Base-by-base conservation (phyloP, 1,284 basidiomycete species). In the Clitocybe nebularis region DNA sequence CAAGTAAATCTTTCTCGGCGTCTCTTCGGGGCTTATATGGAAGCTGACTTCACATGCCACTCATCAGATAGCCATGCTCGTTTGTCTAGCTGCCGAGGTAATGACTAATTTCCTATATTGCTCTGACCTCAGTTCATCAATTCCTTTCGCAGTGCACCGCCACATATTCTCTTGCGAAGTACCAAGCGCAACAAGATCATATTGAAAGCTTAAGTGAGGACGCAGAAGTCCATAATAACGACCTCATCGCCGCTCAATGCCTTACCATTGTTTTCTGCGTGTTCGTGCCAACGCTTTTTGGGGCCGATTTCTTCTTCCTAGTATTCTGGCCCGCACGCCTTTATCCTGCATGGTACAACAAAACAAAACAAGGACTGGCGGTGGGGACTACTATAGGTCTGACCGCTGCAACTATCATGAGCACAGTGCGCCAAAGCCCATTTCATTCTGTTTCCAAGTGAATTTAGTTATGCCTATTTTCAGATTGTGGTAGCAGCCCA, bases 231-330 rank as follows among this genome's bases (percentile, higher is more conserved):
- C 51, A 61, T 48, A 60, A 62, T 39, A 53, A 61, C 39, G 57
- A 57, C 42, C 40, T 63, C 43, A 55, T 61, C 41, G 55, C 51
- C 20, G 52, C 60, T 1, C 50, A 56, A 19, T 50, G 54, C n/a
- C 21, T 58, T 16, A 60, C 59, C 17, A 64, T 64, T 43, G 53
- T 63, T 3, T 62, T 62, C 42, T 58, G 58, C 28, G 59, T 62
- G 2, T 41, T 64, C 13, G 62, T 64, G 7, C 60, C 64, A 1
- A 62, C 60, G 1, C 16, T 64, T 2, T 64, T 63, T 40, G 61
- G 63, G 9, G 55, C 61, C 8, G 64, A 66, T 32, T 60, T 60
- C 29, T 64, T 64, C 50, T 60, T 66, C 43, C 54, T 66, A 1
- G 37, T 63, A 1, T 60, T 64, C 34, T 66, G 56, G 53, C 64